Percentiles rank a stretch among this genome's conserved stretches.
Conservation (phyloP, 2,329 filamentous ascomycete species). For the Botrytis cinerea region DNA sequence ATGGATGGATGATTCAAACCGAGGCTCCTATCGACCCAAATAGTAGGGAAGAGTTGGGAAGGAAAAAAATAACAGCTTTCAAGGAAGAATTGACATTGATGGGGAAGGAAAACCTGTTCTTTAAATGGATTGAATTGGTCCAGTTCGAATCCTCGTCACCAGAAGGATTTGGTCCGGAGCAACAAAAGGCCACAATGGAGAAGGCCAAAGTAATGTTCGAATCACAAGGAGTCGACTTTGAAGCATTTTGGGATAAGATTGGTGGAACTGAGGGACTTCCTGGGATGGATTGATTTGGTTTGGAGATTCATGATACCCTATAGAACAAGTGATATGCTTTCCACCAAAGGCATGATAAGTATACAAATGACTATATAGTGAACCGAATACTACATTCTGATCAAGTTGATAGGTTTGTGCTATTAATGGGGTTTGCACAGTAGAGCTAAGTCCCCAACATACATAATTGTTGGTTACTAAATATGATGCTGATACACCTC, state of each 20-base stretch:
- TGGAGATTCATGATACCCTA: conserved; percentile 15
- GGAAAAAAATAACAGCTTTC: conserved; percentile 77
- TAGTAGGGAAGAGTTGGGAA: conserved; percentile 60
- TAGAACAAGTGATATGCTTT: conserved; percentile 7
- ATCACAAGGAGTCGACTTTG: conserved; percentile 77
- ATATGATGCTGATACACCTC: not conserved
- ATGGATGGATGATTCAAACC: conserved; percentile 74
- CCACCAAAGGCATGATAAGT: not conserved
- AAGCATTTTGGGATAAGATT: conserved; percentile 72
- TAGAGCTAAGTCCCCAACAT: not conserved
- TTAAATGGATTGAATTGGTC: conserved; percentile 88
- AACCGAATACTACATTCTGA: not conserved
- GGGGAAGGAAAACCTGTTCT: conserved; percentile 88
- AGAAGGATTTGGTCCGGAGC: conserved; percentile 74
- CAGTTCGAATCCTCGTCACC: conserved; percentile 82
- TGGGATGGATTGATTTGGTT: conserved; percentile 46
- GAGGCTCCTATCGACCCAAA: conserved; percentile 51
- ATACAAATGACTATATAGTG: not conserved
- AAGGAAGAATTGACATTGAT: conserved; percentile 72
- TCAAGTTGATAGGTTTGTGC: not conserved
- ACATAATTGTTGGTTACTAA: not conserved
- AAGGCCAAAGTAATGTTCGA: conserved; percentile 77
- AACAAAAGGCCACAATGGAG: conserved; percentile 69
- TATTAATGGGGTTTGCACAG: not conserved
- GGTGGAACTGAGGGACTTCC: conserved; percentile 61